Percentiles rank a stretch among this genome's conserved stretches.
phyloP scores from a whole-genome alignment of 2,329 filamentous ascomycete species.

The Cercospora brassicicola region DNA sequence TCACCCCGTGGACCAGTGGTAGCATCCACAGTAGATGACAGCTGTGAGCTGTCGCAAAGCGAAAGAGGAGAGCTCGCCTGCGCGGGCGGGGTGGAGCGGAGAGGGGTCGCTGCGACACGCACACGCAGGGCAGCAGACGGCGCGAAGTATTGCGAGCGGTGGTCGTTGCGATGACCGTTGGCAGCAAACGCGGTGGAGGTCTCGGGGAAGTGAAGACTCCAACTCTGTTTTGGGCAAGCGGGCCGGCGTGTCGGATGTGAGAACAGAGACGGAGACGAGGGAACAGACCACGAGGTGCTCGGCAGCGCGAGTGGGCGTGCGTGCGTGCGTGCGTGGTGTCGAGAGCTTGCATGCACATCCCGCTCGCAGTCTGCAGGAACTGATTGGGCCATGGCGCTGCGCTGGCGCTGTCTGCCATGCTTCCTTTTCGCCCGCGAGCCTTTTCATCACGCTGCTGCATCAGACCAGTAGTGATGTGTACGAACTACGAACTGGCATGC shows the following conservation, averaged over 20 bases:
- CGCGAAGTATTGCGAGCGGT: background rate
- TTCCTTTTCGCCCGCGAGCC: background rate
- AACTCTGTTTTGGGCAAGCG: conserved; percentile 15
- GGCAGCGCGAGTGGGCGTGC: background rate
- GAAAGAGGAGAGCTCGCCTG: background rate
- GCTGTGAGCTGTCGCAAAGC: background rate
- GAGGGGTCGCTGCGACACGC: background rate
- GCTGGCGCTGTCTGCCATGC: background rate
- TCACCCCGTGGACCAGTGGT: background rate
- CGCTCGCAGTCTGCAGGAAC: background rate
- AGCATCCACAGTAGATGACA: background rate
- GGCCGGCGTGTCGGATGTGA: conserved; percentile 11
- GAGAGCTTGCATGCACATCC: conserved; percentile 3
- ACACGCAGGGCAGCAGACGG: background rate
- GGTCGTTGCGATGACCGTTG: background rate
- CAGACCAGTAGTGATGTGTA: background rate
- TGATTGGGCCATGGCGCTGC: conserved; percentile 4
- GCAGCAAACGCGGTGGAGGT: background rate
- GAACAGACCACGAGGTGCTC: background rate
- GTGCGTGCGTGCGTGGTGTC: background rate
- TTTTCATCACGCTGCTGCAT: background rate
- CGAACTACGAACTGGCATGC: background rate
- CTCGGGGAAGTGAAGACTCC: background rate
- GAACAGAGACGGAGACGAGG: background rate
- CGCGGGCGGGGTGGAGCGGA: background rate